Evolutionary conservation across 2,329 filamentous ascomycete species (phyloP), one percentile per base, ranked within the genome.

Genomic region (Fusarium mexicanum): DNA sequence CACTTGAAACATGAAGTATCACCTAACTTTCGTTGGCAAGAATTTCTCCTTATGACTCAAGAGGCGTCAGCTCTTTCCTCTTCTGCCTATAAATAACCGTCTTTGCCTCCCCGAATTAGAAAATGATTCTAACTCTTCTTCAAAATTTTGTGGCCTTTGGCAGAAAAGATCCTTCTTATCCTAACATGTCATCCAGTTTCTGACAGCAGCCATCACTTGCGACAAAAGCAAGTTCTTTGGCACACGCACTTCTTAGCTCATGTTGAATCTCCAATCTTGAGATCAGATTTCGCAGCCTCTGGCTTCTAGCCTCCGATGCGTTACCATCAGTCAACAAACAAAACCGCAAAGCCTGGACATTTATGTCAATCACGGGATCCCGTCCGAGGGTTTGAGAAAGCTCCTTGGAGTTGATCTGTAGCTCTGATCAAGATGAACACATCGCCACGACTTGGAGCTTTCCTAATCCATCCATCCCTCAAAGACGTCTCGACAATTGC

Each of bases 21-120:
- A 35, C 1, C 16, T 17, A 6, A 8, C 4, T 29, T 48, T n/a
- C 8, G 22, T 33, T 3, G 11, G 16, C 10, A 0, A n/a, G 29
- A 31, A 33, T 8, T 33, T 50, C 29, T 18, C 20, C 6, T 11
- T 22, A 6, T 29, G 20, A 16, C 46, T 48, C 46, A 51, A 8
- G 2, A 6, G 3, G 31, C 6, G 4, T 8, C 0, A 37, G 1
- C 17, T 16, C n/a, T 20, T 35, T 35, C n/a, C 13, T 35, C 8
- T 37, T 4, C 9, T 53, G 17, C 18, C 6, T 53, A 37, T 53
- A 53, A 35, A 35, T 53, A 53, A 3, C n/a, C 17, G 2, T 0
- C 29, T 6, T 18, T 13, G 12, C 5, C 10, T 17, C 3, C 14
- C 7, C 24, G 14, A 35, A 35, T 17, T 17, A 8, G 33, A 20